phyloP scores from a whole-genome alignment of 257 asterid genomes.

The Eustoma russellianum region DNA sequence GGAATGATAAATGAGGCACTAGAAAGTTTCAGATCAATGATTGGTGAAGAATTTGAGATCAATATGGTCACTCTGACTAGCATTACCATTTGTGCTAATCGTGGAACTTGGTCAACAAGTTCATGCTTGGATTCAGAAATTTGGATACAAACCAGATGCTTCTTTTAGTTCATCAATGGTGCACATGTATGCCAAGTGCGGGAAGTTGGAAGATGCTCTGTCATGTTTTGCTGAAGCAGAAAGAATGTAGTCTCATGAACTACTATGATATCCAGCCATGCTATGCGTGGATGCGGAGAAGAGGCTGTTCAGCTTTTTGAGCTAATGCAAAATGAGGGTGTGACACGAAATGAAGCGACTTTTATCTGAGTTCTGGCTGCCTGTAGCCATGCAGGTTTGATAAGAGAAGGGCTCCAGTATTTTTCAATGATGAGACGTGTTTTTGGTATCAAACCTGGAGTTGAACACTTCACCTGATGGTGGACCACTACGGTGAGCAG shows the following conservation, averaged over 20 bases:
- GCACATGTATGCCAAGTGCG: conserved; percentile 81
- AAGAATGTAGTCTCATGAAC: conserved; percentile 58
- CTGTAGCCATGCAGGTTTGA: conserved; percentile 70
- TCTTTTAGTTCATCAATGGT: conserved; percentile 48
- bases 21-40: conserved; percentile 37
- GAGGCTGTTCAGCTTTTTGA: conserved; percentile 55
- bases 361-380: conserved; percentile 58
- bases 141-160: conserved; percentile 41
- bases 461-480: conserved; percentile 64
- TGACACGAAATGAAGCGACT: conserved; percentile 51
- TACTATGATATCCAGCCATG: conserved; percentile 56
- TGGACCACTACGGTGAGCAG: conserved; percentile 65
- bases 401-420: conserved; percentile 56
- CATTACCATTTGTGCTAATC: conserved; percentile 41
- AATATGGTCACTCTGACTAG: conserved; percentile 52
- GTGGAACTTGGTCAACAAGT: conserved; percentile 65
- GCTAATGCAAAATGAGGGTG: conserved; percentile 38
- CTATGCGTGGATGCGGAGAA: conserved; percentile 46
- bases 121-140: conserved; percentile 45
- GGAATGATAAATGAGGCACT: conserved; percentile 51
- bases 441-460: conserved; percentile 32
- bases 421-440: conserved; percentile 53
- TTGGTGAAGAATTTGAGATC: conserved; percentile 27
- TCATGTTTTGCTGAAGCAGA: conserved; percentile 31
- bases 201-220: conserved; percentile 43